phyloP scores from a whole-genome alignment of 176 grass and related monocot species.

The Phyllostachys edulis region DNA sequence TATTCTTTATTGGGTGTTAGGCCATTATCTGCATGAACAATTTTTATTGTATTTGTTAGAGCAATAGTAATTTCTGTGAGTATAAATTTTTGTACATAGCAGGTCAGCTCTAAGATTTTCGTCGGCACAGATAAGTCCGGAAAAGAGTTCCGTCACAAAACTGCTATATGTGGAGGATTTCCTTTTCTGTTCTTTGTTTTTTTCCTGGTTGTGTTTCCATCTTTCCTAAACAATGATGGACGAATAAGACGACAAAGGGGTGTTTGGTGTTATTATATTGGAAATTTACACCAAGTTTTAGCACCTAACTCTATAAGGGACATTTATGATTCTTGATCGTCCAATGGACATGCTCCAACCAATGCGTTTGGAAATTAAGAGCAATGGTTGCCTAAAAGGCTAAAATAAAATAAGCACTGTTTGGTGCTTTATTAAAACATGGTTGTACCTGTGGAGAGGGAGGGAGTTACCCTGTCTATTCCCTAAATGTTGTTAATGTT shows the following conservation, averaged over 20 bases:
- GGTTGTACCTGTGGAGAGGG: background rate
- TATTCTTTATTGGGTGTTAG: background rate
- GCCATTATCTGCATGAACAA: background rate
- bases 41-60: background rate
- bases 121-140: background rate
- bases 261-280: background rate
- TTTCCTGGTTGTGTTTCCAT: slow-evolving; percentile 3
- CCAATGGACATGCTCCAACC: background rate
- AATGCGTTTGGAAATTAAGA: background rate
- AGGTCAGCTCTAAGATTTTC: slow-evolving; percentile 8
- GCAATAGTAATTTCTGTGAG: background rate
- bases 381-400: background rate
- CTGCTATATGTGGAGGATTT: slow-evolving; percentile 17
- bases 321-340: slow-evolving; percentile 12
- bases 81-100: slow-evolving; percentile 4
- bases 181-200: slow-evolving; percentile 20
- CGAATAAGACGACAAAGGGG: background rate
- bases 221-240: background rate
- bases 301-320: background rate
- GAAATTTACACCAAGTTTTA: background rate
- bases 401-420: background rate
- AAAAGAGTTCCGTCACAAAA: slow-evolving; percentile 13
- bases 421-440: background rate
- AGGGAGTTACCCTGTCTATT: background rate
- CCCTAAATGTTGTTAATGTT: slow-evolving; percentile 4